Evolutionary conservation across 2,329 filamentous ascomycete species (phyloP), one percentile per base, ranked within the genome.

Genomic region (Lachnellula occidentalis): DNA sequence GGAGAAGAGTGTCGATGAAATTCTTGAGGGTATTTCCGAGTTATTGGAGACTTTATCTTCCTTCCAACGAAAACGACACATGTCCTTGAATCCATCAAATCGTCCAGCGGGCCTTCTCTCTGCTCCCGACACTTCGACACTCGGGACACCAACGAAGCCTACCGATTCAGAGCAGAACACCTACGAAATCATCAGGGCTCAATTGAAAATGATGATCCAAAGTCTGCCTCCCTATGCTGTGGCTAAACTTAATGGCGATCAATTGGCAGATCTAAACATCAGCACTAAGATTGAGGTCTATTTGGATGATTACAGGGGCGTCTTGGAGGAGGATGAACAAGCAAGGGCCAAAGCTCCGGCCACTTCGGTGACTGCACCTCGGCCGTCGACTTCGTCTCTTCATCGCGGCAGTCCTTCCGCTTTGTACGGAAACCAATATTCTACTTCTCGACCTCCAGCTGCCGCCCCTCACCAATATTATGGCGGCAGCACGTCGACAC

Each of bases 41-140:
- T 75, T 91, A 61, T 81, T 92, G 50, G 83, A 90, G 68, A 90
- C 87, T 1, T 74, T 92, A 9, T 78, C 87, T 19, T 92, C 88
- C 0, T 86, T 89, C 68, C 88, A 92, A 71, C 82, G 87, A 59
- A 91, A 90, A 67, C 86, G 88, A 56, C 88, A 90, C 64, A 77
- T 87, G 45, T 82, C 82, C 2, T 71, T 90, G 21, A 85, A 75
- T 53, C 83, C 82, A 54, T 79, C 85, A 63, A 81, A 78, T 61
- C 77, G 81, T 17, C 79, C 80, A 59, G 78, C 77, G 3, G 78
- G 80, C 49, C 81, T 86, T 56, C 83, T 85, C 3, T 86, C 87
- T 73, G 77, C 87, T 8, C 78, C 83, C 11, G 82, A 85, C 46
- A 72, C 72, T 8, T 70, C 72, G 5, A 64, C 75, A 47, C 69